Base-by-base conservation (phyloP, 768 basidiomycete genomes). In the Agaricus subrufescens region DNA sequence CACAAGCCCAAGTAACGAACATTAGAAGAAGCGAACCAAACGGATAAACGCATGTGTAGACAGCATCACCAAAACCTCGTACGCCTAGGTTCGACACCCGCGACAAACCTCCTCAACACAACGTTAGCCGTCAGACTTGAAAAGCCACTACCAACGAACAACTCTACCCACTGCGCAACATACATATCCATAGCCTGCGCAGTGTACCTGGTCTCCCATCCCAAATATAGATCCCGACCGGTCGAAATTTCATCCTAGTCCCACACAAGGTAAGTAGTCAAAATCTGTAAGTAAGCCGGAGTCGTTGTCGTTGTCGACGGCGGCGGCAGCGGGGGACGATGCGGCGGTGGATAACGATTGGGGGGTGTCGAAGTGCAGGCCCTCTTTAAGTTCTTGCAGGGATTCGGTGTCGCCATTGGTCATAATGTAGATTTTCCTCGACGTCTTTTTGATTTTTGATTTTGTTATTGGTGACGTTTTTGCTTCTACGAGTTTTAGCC, bases 121-220 rank as follows among this genome's bases (percentile, higher is more conserved):
- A 72, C 63, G 42, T 71, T 72, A 8, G 68, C 63, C 1, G 71
- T 71, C 46, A 75, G 52, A 53, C 71, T 73, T 15, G 74, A 74
- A 51, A 74, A 74, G 56, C 86, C 87, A 63, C 88, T 19, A 19
- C 19, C 19, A 19, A 19, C 19, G 19, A 19, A 19, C 19, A 19
- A 19, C 19, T 19, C 19, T 89, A 85, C 85, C 52, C 82, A 69
- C 63, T 82, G 73, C 11, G 77, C 86, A 42, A 88, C 77, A 59
- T 84, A 72, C 86, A 88, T 87, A 66, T 89, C 87, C 62, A 84
- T 66, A 3, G 81, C 77, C 66, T 85, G 82, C 25, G 76, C 70
- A 9, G 85, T 76, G 10, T 77, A 78, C 59, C 77, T 76, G 52
- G 81, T 79, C 63, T 85, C 83, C 76, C 76, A 75, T 9, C 69